Evolutionary conservation across 176 grass and related monocot species (phyloP), one percentile per base, ranked within the genome.

Genomic region (Oryza glumipatula): DNA sequence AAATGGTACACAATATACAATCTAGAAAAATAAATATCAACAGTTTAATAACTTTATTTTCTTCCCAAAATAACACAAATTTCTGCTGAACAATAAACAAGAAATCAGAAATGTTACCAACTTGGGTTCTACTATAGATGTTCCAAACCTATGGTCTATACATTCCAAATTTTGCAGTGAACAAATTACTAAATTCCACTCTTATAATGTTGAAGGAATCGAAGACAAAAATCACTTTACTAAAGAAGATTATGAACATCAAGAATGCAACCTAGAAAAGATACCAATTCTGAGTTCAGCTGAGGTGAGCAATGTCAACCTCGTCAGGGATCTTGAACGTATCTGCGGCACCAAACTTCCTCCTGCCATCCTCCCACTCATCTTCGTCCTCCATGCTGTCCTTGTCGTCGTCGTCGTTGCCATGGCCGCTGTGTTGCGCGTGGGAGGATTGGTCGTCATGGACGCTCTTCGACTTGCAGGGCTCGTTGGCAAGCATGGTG

Each of bases 281-380:
- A 83, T 32, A 26, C 8, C 41, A n/a, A 82, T 26, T 16, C 5
- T 21, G 1, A 74, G 68, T 35, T 77, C 89, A 95, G 52, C 94
- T 95, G 83, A 95, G 80, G 68, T 89, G 88, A 86, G 90, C 60
- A 17, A 91, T 87, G 79, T 93, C 90, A 3, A 95, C 74, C 82
- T 91, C 80, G 23, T 95, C 88, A 22, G 90, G 90, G 33, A 95
- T 56, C 81, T 91, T 95, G 83, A 95, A 95, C 2, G 94, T 93
- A 26, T 92, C 90, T 1, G 90, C 90, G 0, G 92, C 89, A 9
- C 92, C 92, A 21, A 94, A 94, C 73, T 94, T 94, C 86, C 78
- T 82, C 79, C 65, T 88, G 7, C 80, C 89, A 19, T 91, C 94
- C 75, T 88, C 89, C 92, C 92, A 97, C 61, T 97, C 91, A 1